Conservation (phyloP, 345 rosid genomes). For the Trapa bicornis region DNA sequence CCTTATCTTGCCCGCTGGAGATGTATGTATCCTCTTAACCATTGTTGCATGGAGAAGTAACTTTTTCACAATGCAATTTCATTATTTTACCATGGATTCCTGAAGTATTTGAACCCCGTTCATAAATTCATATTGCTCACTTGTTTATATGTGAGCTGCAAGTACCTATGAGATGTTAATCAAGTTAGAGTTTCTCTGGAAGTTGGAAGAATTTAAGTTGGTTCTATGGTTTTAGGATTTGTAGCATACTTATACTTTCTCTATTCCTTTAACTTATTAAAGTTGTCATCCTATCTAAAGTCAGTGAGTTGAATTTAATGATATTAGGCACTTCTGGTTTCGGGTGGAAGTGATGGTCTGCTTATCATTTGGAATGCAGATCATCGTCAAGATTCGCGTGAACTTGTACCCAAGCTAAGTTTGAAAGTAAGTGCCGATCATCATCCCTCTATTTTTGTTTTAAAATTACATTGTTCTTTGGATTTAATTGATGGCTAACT, state of each 20-base stretch:
- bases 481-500: background rate
- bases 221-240: background rate
- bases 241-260: background rate
- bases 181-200: background rate
- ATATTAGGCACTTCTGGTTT: constrained; percentile 87
- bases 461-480: background rate
- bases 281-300: background rate
- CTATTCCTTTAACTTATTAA: background rate
- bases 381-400: constrained; percentile 85
- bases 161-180: background rate
- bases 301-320: background rate
- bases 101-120: background rate
- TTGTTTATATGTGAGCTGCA: background rate
- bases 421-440: constrained; percentile 47
- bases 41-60: background rate
- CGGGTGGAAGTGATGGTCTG: constrained; percentile 93
- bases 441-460: constrained; percentile 1
- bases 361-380: constrained; percentile 96
- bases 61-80: background rate
- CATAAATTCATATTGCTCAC: background rate
- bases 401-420: constrained; percentile 95
- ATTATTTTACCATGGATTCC: background rate
- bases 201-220: background rate
- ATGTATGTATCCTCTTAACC: background rate
- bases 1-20: background rate